phyloP scores from a whole-genome alignment of 495 filamentous ascomycete species.

The Annulohypoxylon bovei region DNA sequence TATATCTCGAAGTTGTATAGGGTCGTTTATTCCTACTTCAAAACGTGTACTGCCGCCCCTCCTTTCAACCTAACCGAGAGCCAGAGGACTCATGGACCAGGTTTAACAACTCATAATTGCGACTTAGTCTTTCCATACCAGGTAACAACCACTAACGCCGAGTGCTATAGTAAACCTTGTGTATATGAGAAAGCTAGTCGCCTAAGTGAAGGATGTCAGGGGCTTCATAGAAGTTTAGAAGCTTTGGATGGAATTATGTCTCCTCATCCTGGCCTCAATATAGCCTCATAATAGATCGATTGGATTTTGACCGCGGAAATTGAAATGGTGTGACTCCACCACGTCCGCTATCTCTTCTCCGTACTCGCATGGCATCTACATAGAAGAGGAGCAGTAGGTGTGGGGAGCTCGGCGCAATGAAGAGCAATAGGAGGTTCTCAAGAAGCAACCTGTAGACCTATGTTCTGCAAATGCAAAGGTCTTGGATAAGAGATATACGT shows the following conservation, averaged over 20 bases:
- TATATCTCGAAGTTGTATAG: conserved; percentile 11
- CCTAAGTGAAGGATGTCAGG: conserved; percentile 7
- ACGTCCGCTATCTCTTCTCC: conserved; percentile 17
- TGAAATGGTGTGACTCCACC: conserved; percentile 24
- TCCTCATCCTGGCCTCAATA: conserved; percentile 14
- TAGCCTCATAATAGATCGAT: conserved; percentile 41
- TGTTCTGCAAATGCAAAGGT: neutral
- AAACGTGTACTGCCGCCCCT: conserved; percentile 12
- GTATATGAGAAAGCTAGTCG: conserved; percentile 45
- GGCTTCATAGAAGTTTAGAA: neutral
- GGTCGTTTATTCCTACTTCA: neutral
- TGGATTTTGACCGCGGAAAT: conserved; percentile 19
- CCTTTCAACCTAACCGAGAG: conserved; percentile 6
- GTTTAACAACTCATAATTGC: conserved; percentile 12
- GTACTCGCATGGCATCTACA: conserved; percentile 33
- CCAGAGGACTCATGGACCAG: neutral
- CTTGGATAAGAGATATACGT: conserved; percentile 23
- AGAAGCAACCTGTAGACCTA: conserved; percentile 13
- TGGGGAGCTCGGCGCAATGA: conserved; percentile 26
- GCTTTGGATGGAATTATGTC: conserved; percentile 8
- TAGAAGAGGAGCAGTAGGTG: conserved; percentile 30
- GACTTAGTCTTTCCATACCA: neutral
- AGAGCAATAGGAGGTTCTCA: conserved; percentile 22
- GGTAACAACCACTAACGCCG: conserved; percentile 11
- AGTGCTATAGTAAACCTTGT: conserved; percentile 29